A percentile compares a stretch with the other conserved stretches of the same genome.
phyloP scores from a whole-genome alignment of 108 stramenopile species.

The Cyclotella cryptica region DNA sequence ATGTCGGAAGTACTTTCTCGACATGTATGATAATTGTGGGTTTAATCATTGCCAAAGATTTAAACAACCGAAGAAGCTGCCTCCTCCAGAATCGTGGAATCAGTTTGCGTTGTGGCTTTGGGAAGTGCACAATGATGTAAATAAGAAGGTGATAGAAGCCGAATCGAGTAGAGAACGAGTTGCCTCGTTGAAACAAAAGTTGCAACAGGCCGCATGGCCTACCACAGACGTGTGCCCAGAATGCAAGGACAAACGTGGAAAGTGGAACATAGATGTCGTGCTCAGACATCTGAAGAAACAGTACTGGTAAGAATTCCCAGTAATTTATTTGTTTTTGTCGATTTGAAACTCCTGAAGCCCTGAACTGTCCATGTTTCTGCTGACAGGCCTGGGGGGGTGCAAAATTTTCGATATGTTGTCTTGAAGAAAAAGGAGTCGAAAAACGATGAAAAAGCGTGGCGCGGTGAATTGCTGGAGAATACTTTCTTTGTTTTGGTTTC shows the following conservation, averaged over 20 bases:
- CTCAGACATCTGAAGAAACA: slow-evolving; percentile 50
- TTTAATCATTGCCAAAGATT: slow-evolving; percentile 77
- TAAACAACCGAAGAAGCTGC: slow-evolving; percentile 41
- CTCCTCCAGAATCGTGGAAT: slow-evolving; percentile 60
- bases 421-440: slow-evolving; percentile 49
- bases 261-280: slow-evolving; percentile 56
- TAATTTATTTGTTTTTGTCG: background rate
- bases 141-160: slow-evolving; percentile 67
- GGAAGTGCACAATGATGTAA: slow-evolving; percentile 85
- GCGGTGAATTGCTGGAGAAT: slow-evolving; percentile 24
- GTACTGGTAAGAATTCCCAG: slow-evolving; percentile 42
- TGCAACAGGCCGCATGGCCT: slow-evolving; percentile 57
- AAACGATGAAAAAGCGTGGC: slow-evolving; percentile 16
- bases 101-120: slow-evolving; percentile 78
- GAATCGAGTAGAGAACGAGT: slow-evolving; percentile 25
- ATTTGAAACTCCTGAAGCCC: background rate
- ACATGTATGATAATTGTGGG: slow-evolving; percentile 68
- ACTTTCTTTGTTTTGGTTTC: slow-evolving; percentile 21
- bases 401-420: slow-evolving; percentile 62
- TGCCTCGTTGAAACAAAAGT: slow-evolving; percentile 19
- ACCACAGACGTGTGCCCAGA: slow-evolving; percentile 46
- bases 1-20: slow-evolving; percentile 75
- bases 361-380: background rate
- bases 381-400: slow-evolving; percentile 53
- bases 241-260: slow-evolving; percentile 57